phyloP scores from a whole-genome alignment of 2,329 filamentous ascomycete species.

The Verticillium nubilum region DNA sequence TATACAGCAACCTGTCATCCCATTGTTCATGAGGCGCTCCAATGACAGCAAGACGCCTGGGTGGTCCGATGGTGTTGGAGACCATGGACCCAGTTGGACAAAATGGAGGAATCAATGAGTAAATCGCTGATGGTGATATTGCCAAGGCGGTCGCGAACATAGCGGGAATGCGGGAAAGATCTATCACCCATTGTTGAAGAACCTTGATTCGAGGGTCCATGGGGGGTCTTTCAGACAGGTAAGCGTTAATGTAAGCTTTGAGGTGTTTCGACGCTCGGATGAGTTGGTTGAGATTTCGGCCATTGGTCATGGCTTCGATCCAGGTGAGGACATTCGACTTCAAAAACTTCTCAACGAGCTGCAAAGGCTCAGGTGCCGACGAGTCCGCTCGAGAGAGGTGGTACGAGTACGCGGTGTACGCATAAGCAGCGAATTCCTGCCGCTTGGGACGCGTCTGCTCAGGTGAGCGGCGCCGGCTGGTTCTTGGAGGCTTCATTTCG shows the following conservation, averaged over 20 bases:
- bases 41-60: conserved; percentile 15
- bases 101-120: conserved; percentile 24
- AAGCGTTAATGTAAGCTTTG: conserved; percentile 14
- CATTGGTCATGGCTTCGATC: conserved; percentile 23
- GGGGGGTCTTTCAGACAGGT: conserved; percentile 11
- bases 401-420: conserved; percentile 23
- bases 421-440: conserved; percentile 20
- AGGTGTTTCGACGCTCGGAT: background rate
- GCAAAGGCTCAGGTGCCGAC: conserved; percentile 14
- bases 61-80: conserved; percentile 8
- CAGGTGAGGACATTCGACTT: conserved; percentile 27
- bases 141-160: conserved; percentile 22
- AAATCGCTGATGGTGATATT: conserved; percentile 21
- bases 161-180: conserved; percentile 22
- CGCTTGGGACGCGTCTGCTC: conserved; percentile 5
- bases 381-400: conserved; percentile 24
- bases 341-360: conserved; percentile 21
- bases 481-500: conserved; percentile 26
- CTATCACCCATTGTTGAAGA: conserved; percentile 20
- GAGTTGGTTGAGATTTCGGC: conserved; percentile 1
- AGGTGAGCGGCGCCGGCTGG: conserved; percentile 9
- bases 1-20: conserved; percentile 24
- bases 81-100: conserved; percentile 22
- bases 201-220: conserved; percentile 9
- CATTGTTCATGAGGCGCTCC: conserved; percentile 17